Base-by-base conservation (phyloP, 768 basidiomycete species). In the Agrocybe chaxingu region DNA sequence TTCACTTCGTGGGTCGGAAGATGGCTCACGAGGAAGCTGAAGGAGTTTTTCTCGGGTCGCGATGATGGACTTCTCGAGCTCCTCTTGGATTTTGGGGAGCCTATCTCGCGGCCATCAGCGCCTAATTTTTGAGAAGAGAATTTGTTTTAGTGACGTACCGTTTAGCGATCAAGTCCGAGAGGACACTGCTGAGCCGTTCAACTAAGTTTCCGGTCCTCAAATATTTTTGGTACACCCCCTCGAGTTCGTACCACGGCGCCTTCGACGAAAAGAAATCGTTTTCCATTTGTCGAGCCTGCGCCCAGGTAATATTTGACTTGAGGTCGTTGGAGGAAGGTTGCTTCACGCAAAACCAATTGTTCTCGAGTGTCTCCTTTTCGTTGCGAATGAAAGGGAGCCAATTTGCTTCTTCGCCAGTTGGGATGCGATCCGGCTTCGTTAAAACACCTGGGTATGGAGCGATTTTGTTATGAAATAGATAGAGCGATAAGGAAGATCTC, bases 91-190 rank as follows among this genome's bases (percentile, higher is more conserved):
- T 51, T 77, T 66, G 0, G 87, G 86, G 0, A 89, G 71, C 37
- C 88, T 89, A 12, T 6, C 11, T 13, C 12, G 16, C 62, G 69
- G 2, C 40, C 4, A 10, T n/a, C 13, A 16, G 34, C 29, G 46
- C 8, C 2, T 10, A 30, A n/a, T n/a, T 37, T 10, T 4, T 75
- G 44, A 78, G 72, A 12, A 12, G 47, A 18, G 24, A 12, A 24
- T 3, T 9, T 2, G n/a, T 51, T 37, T 13, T 0, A 0, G 16
- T 1, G 7, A 61, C 70, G 1, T 47, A 85, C 88, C 82, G 67
- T 54, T 80, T 81, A 0, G 75, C 65, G 33, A 89, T 85, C 3
- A 86, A 64, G 29, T 83, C 79, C 0, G 85, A 85, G 0, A 92
- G 61, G 6, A 87, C 76, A 0, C 64, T 53, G 50, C 87, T 86